A percentile compares a stretch with the other conserved stretches of the same genome.
phyloP scores from a whole-genome alignment of 2,329 filamentous ascomycete genomes.

The Onygena corvina region DNA sequence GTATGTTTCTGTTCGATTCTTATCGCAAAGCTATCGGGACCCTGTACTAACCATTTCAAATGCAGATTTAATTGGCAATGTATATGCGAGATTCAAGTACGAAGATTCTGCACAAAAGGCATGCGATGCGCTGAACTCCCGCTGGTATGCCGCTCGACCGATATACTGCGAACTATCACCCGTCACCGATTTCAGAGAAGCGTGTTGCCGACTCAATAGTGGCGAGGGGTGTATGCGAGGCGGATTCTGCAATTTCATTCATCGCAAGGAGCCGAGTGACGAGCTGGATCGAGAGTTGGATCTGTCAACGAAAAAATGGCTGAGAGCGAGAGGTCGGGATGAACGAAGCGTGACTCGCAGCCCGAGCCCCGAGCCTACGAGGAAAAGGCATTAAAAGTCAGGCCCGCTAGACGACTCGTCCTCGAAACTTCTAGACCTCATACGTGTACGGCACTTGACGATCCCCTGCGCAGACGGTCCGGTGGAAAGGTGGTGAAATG shows the following conservation, averaged over 20 bases:
- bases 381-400: constrained; percentile 52
- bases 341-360: constrained; percentile 69
- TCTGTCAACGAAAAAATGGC: constrained; percentile 90
- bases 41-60: constrained; percentile 18
- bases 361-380: constrained; percentile 72
- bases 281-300: constrained; percentile 82
- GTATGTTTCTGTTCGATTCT: constrained; percentile 39
- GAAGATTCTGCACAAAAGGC: constrained; percentile 89
- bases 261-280: constrained; percentile 82
- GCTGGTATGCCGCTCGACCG: constrained; percentile 93
- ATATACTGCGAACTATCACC: constrained; percentile 97
- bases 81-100: constrained; percentile 99
- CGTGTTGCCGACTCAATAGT: constrained; percentile 85
- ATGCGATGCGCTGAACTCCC: constrained; percentile 83
- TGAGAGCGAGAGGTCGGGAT: constrained; percentile 72
- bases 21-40: background rate
- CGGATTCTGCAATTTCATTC: constrained; percentile 99
- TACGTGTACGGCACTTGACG: no score
- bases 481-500: background rate
- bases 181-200: constrained; percentile 95
- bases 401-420: no score
- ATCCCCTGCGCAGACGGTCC: no score
- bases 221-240: constrained; percentile 92
- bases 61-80: constrained; percentile 87
- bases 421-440: no score